Conservation (phyloP, 176 grass and related monocot genomes). For the Avena insularis region DNA sequence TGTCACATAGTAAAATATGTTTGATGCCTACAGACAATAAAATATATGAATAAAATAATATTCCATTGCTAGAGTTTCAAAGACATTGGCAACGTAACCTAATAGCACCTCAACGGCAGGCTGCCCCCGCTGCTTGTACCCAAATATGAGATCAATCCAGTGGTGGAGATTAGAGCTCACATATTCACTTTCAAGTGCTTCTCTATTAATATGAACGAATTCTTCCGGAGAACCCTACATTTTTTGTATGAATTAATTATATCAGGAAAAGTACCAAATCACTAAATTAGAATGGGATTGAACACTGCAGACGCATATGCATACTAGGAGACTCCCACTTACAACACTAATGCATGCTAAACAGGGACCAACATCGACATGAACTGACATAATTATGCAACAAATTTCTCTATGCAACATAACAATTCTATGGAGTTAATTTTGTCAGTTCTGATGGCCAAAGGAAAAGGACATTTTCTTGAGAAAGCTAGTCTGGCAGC, state of each 20-base stretch:
- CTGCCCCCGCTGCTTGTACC: slow-evolving; percentile 92
- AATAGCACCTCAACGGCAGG: slow-evolving; percentile 40
- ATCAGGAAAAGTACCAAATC: slow-evolving; percentile 26
- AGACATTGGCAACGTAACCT: slow-evolving; percentile 18
- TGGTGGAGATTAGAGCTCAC: slow-evolving; percentile 98
- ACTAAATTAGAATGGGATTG: slow-evolving; percentile 13
- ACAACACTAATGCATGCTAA: slow-evolving; percentile 24
- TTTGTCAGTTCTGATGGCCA: slow-evolving; percentile 7
- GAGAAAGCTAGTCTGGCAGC: slow-evolving; percentile 3
- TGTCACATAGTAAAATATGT: slow-evolving; percentile 99
- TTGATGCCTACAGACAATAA: slow-evolving; percentile 72
- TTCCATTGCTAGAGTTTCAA: slow-evolving; percentile 25
- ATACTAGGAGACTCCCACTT: neutral
- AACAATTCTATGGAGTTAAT: slow-evolving; percentile 24
- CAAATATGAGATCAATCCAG: slow-evolving; percentile 96
- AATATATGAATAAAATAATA: slow-evolving; percentile 29
- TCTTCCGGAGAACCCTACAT: slow-evolving; percentile 86
- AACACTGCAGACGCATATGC: slow-evolving; percentile 19
- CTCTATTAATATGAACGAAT: slow-evolving; percentile 86
- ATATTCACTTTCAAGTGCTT: slow-evolving; percentile 99
- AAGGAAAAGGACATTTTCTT: slow-evolving; percentile 3
- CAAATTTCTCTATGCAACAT: slow-evolving; percentile 18
- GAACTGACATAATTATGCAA: slow-evolving; percentile 18
- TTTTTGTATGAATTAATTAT: slow-evolving; percentile 36
- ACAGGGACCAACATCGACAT: slow-evolving; percentile 23